Percentiles rank a stretch among this genome's conserved stretches.
These are phyloP conservation scores for Monosporascus sp. DNA, from an alignment of 2,329 filamentous ascomycete species.

Conservation along the genomic window DNA sequence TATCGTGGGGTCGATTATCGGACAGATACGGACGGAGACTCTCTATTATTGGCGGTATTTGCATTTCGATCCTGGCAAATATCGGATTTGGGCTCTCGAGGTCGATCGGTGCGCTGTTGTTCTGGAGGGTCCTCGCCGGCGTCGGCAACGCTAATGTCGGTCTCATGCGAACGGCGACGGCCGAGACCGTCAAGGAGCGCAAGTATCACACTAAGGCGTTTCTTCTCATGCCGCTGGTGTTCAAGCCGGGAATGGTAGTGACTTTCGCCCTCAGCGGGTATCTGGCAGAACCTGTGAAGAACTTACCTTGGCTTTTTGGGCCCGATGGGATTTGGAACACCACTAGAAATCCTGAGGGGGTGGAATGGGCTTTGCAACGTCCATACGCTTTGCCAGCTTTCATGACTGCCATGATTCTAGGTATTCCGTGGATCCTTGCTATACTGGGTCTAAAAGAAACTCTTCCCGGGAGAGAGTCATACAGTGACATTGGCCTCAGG, in stretches of 20 bases:
- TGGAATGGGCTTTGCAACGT: slow-evolving; percentile 35
- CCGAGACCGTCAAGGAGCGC: slow-evolving; percentile 67
- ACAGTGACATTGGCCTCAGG: slow-evolving; percentile 15
- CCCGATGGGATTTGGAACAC: slow-evolving; percentile 31
- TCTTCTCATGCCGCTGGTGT: slow-evolving; percentile 54
- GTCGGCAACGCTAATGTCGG: slow-evolving; percentile 68
- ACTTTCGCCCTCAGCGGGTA: slow-evolving; percentile 39
- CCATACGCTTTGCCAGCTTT: slow-evolving; percentile 40
- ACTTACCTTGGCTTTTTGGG: slow-evolving; percentile 34
- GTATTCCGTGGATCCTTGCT: slow-evolving; percentile 25
- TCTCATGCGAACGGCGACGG: slow-evolving; percentile 70
- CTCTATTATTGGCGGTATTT: slow-evolving; percentile 60
- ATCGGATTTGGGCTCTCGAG: slow-evolving; percentile 65
- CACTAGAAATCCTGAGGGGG: slow-evolving; percentile 22
- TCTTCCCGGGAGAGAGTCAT: slow-evolving; percentile 26
- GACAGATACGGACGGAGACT: slow-evolving; percentile 55
- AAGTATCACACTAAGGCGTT: slow-evolving; percentile 48
- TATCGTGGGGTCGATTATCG: slow-evolving; percentile 63
- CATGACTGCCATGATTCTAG: slow-evolving; percentile 32
- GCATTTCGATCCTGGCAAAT: slow-evolving; percentile 58
- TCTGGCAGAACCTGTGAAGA: slow-evolving; percentile 37
- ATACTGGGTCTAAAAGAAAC: slow-evolving; percentile 33
- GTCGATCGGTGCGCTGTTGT: slow-evolving; percentile 54
- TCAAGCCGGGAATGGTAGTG: slow-evolving; percentile 47
- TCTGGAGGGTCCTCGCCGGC: slow-evolving; percentile 57